Evolutionary conservation across 352 stramenopile species (phyloP).

Genomic region (Phytophthora tentaculata): DNA sequence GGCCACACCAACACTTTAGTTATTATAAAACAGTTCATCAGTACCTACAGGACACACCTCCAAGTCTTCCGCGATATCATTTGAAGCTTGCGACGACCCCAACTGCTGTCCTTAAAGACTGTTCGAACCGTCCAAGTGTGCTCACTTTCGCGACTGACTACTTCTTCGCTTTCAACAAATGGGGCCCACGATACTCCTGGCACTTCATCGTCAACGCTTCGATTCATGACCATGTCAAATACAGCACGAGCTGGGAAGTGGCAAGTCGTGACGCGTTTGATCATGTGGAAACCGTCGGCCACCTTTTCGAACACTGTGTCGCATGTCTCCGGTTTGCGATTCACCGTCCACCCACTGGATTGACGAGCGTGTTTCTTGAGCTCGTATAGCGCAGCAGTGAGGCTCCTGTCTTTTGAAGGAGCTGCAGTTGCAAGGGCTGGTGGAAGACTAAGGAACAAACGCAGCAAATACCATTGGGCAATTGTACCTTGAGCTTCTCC

Average conservation of each 20-base stretch:
- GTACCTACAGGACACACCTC: conserved; percentile 46
- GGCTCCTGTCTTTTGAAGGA: conserved; percentile 60
- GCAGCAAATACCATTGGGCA: conserved; percentile 72
- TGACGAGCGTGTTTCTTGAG: conserved; percentile 54
- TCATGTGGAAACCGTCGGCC: conserved; percentile 64
- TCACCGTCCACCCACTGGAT: conserved; percentile 46
- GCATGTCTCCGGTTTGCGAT: conserved; percentile 42
- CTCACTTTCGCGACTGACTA: conserved; percentile 53
- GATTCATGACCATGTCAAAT: conserved; percentile 75
- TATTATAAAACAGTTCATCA: not conserved
- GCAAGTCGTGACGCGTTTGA: conserved; percentile 69
- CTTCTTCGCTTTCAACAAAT: conserved; percentile 55
- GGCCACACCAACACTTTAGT: conserved; percentile 5
- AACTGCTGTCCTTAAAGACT: conserved; percentile 57
- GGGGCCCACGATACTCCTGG: conserved; percentile 39
- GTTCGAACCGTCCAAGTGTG: conserved; percentile 65
- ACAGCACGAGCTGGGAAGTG: conserved; percentile 71
- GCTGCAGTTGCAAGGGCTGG: conserved; percentile 30
- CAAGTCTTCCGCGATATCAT: conserved; percentile 74
- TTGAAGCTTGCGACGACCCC: conserved; percentile 45
- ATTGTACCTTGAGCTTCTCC: conserved; percentile 53
- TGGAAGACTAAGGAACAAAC: conserved; percentile 69
- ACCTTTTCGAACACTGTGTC: conserved; percentile 65
- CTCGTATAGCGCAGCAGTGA: conserved; percentile 57
- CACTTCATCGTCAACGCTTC: conserved; percentile 30